Base-by-base conservation (phyloP, 1,139 yeast species). In the Taphrina populina region DNA sequence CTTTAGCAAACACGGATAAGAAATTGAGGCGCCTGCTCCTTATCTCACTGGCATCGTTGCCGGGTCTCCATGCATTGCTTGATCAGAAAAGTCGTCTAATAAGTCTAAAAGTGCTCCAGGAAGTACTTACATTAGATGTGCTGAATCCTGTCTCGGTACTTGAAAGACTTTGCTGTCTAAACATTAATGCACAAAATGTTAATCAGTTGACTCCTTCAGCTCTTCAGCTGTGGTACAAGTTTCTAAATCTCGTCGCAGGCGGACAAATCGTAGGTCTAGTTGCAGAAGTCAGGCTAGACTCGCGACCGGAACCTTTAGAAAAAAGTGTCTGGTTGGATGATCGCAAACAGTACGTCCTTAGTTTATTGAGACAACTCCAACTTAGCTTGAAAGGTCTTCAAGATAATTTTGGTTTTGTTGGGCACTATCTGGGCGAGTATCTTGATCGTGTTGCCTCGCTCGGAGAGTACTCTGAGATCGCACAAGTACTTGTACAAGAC, bases 41-140 rank as follows among this genome's bases (percentile, higher is more conserved):
- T 3, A 13, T 24, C 13, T 20, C 46, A 3, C 26, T 49, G 10
- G 34, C 54, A 11, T 49, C 46, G 3, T 11, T 49, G 30, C 13
- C 46, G 5, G 54, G 54, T 13, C 15, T 49, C 37, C 21, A 39
- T 49, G 54, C 54, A 3, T 33, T 49, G 6, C 13, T 39, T 19
- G 21, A 23, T 23, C 33, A 21, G 7, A 15, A 35, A 15, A 21
- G 26, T 6, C 15, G 24, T 7, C 32, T 20, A 2, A 1, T 21
- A 8, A 15, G 19, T 30, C 20, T 21, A 10, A 20, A 8, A 10
- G n/a, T 39, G 8, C 39, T 49, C 11, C 46, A 49, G 20, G 1
- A 19, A 13, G 45, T 49, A 3, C 33, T 37, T 33, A 17, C 11
- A 2, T 33, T 34, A 24, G 17, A 21, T 11, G 23, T n/a, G 23